Evolutionary conservation across 2,329 filamentous ascomycete genomes (phyloP), one percentile per base, ranked within the genome.

Genomic region (Trichophyton schoenleinii): DNA sequence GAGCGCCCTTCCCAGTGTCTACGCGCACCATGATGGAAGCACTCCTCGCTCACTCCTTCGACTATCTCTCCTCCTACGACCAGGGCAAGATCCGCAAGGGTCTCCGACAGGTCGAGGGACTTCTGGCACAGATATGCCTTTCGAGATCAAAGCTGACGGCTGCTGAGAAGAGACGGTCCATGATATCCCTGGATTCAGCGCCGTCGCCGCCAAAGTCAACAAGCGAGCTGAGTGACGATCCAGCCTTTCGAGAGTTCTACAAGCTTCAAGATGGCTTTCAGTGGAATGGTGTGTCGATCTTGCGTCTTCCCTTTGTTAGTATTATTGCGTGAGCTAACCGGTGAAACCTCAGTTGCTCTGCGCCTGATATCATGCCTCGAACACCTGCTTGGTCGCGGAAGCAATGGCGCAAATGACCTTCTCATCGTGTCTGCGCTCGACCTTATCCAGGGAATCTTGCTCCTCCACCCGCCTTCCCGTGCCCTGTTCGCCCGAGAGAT

Each of bases 201-300:
- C 74, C 76, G 57, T 75, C 77, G 8, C 73, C 75, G 34, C 76
- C 77, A 59, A 91, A 89, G 75, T 79, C 80, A 13, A 80, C 96
- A 58, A 77, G 78, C 22, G 86, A 90, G 62, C 77, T 96, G 64
- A 81, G 83, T 58, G 83, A 86, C 65, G 94, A 97, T 73, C 89
- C 88, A 20, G 92, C 91, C 20, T 97, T 96, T 72, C 81, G 89
- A 66, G 91, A 96, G 74, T 97, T 97, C 78, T 96, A 96, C 79
- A 90, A 95, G 73, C 74, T 97, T 66, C 94, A 99, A 74, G 91
- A 97, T 71, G 89, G 91, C 2, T 99, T 99, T 71, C 90, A 97
- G 77, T 97, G 91, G 88, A 99, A 99, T 77, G 81, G 83, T 86
- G 72, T 42, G 38, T 28, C 22, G 22, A 36, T 52, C 9, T 22